These are phyloP conservation scores for Colletotrichum lini DNA, from an alignment of 2,329 filamentous ascomycete genomes.

Conservation along the genomic window DNA sequence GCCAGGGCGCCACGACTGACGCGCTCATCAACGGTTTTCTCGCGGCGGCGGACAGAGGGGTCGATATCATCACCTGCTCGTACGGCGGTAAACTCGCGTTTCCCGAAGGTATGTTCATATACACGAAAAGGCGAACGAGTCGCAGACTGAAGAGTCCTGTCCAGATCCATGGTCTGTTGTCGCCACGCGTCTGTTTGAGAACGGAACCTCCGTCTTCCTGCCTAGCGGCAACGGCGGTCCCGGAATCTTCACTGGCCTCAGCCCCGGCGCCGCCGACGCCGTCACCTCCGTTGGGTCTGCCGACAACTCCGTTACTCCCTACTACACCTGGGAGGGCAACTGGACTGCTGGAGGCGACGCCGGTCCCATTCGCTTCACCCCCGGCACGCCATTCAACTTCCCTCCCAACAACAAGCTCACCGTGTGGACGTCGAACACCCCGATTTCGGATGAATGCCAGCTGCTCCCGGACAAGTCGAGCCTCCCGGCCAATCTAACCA, in stretches of 20 bases:
- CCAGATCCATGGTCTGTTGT: constrained; percentile 24
- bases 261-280: constrained; percentile 19
- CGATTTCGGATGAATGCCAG: constrained; percentile 4
- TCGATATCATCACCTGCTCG: constrained; percentile 21
- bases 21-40: constrained; percentile 26
- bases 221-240: constrained; percentile 29
- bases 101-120: constrained; percentile 16
- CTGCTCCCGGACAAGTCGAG: neutral
- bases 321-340: constrained; percentile 31
- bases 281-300: constrained; percentile 33
- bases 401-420: constrained; percentile 10
- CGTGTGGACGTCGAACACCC: constrained; percentile 20
- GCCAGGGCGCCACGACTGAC: constrained; percentile 29
- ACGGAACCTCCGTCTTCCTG: constrained; percentile 26
- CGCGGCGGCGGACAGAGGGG: constrained; percentile 23
- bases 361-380: constrained; percentile 47
- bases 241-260: constrained; percentile 18
- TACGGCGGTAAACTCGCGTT: constrained; percentile 3
- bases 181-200: constrained; percentile 18
- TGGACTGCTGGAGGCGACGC: constrained; percentile 19
- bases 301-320: constrained; percentile 35
- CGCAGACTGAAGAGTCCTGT: neutral
- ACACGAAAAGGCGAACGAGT: accelerated
- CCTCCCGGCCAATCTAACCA: constrained; percentile 9
- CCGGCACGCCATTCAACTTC: constrained; percentile 20